Percentiles rank a stretch among this genome's conserved stretches.
Conservation (phyloP, 352 stramenopile genomes). For the Globisporangium barbulae region DNA sequence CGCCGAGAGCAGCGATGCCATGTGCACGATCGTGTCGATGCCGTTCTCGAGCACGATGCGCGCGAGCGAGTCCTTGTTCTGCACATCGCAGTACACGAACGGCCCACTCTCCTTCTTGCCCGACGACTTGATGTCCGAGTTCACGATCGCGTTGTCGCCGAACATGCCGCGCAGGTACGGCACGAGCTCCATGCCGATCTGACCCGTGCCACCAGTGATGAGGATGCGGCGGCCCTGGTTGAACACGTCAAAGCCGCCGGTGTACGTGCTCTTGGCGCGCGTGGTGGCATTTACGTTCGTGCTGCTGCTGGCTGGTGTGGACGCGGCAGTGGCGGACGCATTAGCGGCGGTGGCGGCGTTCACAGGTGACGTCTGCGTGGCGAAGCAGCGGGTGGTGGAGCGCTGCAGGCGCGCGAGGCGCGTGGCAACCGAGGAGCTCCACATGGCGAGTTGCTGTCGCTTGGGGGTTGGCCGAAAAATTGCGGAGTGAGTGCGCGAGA, state of each 20-base stretch:
- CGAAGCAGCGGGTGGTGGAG: slow-evolving; percentile 8
- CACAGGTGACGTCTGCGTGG: slow-evolving; percentile 12
- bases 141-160: slow-evolving; percentile 58
- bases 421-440: slow-evolving; percentile 8
- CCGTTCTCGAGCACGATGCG: slow-evolving; percentile 87
- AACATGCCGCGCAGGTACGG: slow-evolving; percentile 71
- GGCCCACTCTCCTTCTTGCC: slow-evolving; percentile 42
- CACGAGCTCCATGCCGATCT: slow-evolving; percentile 87
- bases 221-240: slow-evolving; percentile 61
- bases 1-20: slow-evolving; percentile 88
- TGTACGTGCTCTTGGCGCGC: slow-evolving; percentile 38
- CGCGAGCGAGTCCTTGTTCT: slow-evolving; percentile 65
- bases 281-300: slow-evolving; percentile 10
- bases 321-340: slow-evolving; percentile 6
- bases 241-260: slow-evolving; percentile 48
- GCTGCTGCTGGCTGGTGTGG: background rate
- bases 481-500: slow-evolving; percentile 5
- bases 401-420: slow-evolving; percentile 12
- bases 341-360: slow-evolving; percentile 14
- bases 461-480: slow-evolving; percentile 1
- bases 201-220: slow-evolving; percentile 74
- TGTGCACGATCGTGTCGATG: slow-evolving; percentile 89
- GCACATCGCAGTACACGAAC: slow-evolving; percentile 84
- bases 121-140: slow-evolving; percentile 78
- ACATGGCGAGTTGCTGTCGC: slow-evolving; percentile 8